phyloP scores from a whole-genome alignment of 768 basidiomycete species.

The Gymnopilus junonius region DNA sequence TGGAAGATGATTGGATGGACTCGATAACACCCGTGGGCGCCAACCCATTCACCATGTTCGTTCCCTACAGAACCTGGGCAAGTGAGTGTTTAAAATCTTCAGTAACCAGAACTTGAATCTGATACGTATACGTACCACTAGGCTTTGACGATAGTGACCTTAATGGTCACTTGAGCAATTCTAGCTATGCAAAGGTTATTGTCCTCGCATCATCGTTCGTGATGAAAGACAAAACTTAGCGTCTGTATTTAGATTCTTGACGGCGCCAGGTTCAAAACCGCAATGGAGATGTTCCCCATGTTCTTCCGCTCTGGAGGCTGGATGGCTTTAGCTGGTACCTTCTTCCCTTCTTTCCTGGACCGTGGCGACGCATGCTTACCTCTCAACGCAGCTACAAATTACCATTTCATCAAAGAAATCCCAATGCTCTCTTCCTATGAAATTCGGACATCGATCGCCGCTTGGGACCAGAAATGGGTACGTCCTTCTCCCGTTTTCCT shows the following conservation, averaged over 20 bases:
- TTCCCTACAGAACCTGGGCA: slow-evolving; percentile 53
- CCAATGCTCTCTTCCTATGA: slow-evolving; percentile 66
- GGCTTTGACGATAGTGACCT: slow-evolving; percentile 77
- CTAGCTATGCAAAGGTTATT: slow-evolving; percentile 74
- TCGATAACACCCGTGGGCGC: slow-evolving; percentile 54
- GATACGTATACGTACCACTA: slow-evolving; percentile 24
- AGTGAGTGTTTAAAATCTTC: slow-evolving; percentile 43
- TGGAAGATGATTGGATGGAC: slow-evolving; percentile 50
- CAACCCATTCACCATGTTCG: slow-evolving; percentile 54
- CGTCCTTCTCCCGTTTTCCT: slow-evolving; percentile 22
- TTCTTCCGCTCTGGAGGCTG: slow-evolving; percentile 64
- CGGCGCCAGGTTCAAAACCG: slow-evolving; percentile 50
- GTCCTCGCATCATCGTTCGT: background rate
- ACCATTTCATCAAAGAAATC: slow-evolving; percentile 72
- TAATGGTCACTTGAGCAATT: slow-evolving; percentile 79
- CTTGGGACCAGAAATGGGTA: slow-evolving; percentile 86
- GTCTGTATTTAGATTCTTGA: slow-evolving; percentile 42
- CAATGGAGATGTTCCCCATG: slow-evolving; percentile 55
- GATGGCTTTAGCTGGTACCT: slow-evolving; percentile 58
- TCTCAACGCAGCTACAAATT: slow-evolving; percentile 57
- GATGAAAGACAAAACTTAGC: background rate
- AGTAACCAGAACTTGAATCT: background rate
- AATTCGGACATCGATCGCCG: slow-evolving; percentile 55
- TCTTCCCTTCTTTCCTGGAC: slow-evolving; percentile 20
- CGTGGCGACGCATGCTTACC: background rate